Base-by-base conservation (phyloP, 2,329 filamentous ascomycete genomes). In the Monilinia fructigena region DNA sequence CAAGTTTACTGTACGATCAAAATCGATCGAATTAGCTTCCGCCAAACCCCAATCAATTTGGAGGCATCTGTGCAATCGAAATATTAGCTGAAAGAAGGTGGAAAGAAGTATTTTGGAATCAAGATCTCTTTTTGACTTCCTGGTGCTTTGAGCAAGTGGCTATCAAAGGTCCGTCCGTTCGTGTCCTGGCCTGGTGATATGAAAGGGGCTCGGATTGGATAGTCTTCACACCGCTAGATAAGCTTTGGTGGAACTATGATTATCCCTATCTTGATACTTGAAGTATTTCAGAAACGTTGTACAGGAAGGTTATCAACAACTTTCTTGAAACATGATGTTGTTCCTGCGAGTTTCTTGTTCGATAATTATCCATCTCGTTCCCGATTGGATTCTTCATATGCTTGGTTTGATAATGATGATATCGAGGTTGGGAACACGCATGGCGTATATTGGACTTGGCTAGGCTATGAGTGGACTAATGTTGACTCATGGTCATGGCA, bases 171-270 rank as follows among this genome's bases (percentile, higher is more conserved):
- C 28, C 56, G 42, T 31, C 20, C 52, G 18, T 50, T 52, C 48
- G n/a, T 65, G 48, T 61, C 56, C 38, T 40, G 10, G 38, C 42
- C 54, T 52, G 50, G 38, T 53, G 55, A 66, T 66, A 54, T 42
- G 38, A 60, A 66, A 47, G 47, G 47, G 55, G 40, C 47, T 66
- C 26, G 63, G 55, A 66, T 66, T 61, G 63, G 55, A 16, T 54
- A 16, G 48, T 18, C 35, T n/a, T 12, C 50, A 61, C 63, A 66
- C 63, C 63, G 63, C 63, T 53, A 66, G 48, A 66, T 66, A 65
- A 65, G 63, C 55, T 60, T 61, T 53, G 63, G 63, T 61, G 63
- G 54, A 52, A 65, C 63, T 65, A 14, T 38, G 58, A 60, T 60
- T 60, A 28, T 60, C 28, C 26, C 56, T 50, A 38, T 60, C 45